These are phyloP conservation scores for Orychophragmus violaceus DNA, from an alignment of 345 rosid genomes.

Conservation along the genomic window DNA sequence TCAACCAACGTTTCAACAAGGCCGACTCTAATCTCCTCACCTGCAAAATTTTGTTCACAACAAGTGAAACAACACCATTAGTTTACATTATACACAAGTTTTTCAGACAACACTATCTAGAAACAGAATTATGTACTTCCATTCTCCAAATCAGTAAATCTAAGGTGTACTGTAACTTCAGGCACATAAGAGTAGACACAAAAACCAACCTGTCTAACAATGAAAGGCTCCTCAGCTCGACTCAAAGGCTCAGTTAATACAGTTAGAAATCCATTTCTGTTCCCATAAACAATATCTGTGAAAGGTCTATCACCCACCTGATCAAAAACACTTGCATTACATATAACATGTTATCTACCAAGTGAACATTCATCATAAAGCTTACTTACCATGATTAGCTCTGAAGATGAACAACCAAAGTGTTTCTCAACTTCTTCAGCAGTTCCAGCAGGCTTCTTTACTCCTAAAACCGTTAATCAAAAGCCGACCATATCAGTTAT, in stretches of 20 bases:
- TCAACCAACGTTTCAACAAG: slow-evolving; percentile 53
- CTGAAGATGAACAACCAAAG: slow-evolving; percentile 75
- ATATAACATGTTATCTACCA: slow-evolving; percentile 3
- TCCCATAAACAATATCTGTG: slow-evolving; percentile 84
- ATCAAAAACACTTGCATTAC: slow-evolving; percentile 11
- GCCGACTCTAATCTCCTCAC: slow-evolving; percentile 75
- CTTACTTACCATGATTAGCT: slow-evolving; percentile 82
- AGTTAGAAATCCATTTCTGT: slow-evolving; percentile 75
- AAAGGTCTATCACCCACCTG: slow-evolving; percentile 97
- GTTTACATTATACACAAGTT: neutral
- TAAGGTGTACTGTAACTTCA: neutral
- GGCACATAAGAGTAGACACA: neutral
- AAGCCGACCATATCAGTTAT: neutral
- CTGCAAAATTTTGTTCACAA: slow-evolving; percentile 34
- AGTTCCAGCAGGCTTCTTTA: slow-evolving; percentile 94
- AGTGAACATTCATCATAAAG: neutral
- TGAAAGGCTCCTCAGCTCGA: slow-evolving; percentile 74
- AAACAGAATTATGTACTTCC: neutral
- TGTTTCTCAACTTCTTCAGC: slow-evolving; percentile 93
- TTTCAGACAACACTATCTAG: neutral
- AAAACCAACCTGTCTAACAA: slow-evolving; percentile 85
- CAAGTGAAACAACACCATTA: neutral
- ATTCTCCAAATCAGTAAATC: neutral
- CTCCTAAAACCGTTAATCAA: slow-evolving; percentile 32
- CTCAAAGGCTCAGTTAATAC: slow-evolving; percentile 72